These are phyloP conservation scores for Adiantum capillusveneris DNA, from an alignment of 75 land plant genomes.

Conservation along the genomic window DNA sequence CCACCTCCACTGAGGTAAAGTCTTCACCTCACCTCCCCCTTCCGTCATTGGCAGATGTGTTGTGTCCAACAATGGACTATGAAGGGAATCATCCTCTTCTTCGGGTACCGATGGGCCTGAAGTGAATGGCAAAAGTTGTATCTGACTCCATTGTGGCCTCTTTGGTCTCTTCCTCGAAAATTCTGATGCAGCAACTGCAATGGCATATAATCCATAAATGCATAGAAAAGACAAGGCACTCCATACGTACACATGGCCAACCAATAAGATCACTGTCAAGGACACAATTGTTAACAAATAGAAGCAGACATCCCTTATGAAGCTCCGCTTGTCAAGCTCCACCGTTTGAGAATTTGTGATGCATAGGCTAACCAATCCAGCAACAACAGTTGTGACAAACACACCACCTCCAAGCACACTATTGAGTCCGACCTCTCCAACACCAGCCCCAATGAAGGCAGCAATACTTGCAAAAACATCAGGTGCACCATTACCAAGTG, in stretches of 20 bases:
- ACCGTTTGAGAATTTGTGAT: conserved; percentile 30
- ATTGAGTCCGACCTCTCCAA: conserved; percentile 81
- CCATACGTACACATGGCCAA: conserved; percentile 47
- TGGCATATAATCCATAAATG: conserved; percentile 60
- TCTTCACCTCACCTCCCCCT: conserved; percentile 15
- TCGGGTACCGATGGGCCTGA: conserved; percentile 39
- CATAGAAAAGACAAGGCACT: conserved; percentile 59
- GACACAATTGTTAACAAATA: conserved; percentile 45
- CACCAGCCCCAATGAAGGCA: conserved; percentile 61
- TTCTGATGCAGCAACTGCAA: conserved; percentile 71
- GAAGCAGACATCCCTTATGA: conserved; percentile 64
- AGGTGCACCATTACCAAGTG: conserved; percentile 89
- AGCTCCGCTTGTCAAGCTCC: conserved; percentile 57
- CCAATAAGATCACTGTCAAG: conserved; percentile 38
- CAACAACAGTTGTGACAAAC: conserved; percentile 78
- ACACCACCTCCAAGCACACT: conserved; percentile 79
- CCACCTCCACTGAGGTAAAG: conserved; percentile 94
- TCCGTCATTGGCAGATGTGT: conserved; percentile 11
- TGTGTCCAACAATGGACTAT: conserved; percentile 38
- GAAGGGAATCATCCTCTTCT: conserved; percentile 40
- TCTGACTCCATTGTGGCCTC: conserved; percentile 30
- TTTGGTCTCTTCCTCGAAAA: conserved; percentile 41
- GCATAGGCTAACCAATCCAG: conserved; percentile 51
- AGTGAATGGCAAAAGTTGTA: conserved; percentile 48
- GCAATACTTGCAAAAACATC: conserved; percentile 94